Conservation (phyloP, 2,329 filamentous ascomycete genomes). For the Penicillium sp. region DNA sequence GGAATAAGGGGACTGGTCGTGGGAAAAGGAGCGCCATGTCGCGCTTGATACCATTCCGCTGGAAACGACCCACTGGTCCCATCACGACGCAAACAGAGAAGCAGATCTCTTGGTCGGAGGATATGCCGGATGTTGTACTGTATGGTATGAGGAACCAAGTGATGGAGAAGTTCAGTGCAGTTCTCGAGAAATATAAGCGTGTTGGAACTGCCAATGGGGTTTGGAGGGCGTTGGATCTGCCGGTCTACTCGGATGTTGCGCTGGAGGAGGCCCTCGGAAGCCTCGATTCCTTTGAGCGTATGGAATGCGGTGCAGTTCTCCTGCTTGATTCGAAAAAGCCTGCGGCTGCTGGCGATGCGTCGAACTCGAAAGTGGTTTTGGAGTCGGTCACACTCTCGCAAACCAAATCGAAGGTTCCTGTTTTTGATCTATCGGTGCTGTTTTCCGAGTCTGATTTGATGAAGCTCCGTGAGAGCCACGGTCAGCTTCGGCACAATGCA, state of each 20-base stretch:
- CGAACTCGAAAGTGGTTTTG: slow-evolving; percentile 8
- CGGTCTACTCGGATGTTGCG: slow-evolving; percentile 19
- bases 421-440: slow-evolving; percentile 37
- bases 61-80: slow-evolving; percentile 35
- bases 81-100: slow-evolving; percentile 26
- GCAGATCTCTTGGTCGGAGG: slow-evolving; percentile 45
- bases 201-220: slow-evolving; percentile 21
- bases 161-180: slow-evolving; percentile 37
- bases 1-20: background rate
- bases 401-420: slow-evolving; percentile 31
- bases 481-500: slow-evolving; percentile 32
- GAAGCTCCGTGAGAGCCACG: slow-evolving; percentile 26
- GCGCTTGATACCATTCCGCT: slow-evolving; percentile 33
- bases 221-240: slow-evolving; percentile 28
- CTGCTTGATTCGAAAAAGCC: slow-evolving; percentile 2
- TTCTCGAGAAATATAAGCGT: slow-evolving; percentile 21
- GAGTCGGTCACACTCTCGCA: slow-evolving; percentile 33
- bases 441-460: slow-evolving; percentile 32
- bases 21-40: slow-evolving; percentile 16
- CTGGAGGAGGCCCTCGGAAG: slow-evolving; percentile 21
- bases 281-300: slow-evolving; percentile 25
- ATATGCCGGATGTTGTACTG: slow-evolving; percentile 46
- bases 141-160: slow-evolving; percentile 37
- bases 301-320: slow-evolving; percentile 33
- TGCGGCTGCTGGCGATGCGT: background rate